phyloP scores from a whole-genome alignment of 2,329 filamentous ascomycete genomes.

The Talaromyces funiculosus region DNA sequence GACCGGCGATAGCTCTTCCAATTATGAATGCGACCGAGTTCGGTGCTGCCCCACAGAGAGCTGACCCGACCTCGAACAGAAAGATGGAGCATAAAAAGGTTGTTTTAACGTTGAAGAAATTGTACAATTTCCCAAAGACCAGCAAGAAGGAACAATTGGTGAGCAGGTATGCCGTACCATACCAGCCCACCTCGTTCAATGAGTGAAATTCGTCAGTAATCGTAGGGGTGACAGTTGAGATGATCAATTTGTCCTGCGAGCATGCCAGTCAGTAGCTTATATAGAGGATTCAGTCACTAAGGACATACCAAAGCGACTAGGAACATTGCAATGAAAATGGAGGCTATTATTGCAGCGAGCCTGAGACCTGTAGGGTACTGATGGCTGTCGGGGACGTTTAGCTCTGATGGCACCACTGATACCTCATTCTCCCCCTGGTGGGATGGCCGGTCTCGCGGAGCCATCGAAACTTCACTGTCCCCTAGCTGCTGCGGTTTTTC shows the following conservation, averaged over 20 bases:
- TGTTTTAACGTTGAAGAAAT: constrained; percentile 1
- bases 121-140: constrained; percentile 40
- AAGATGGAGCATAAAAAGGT: constrained; percentile 35
- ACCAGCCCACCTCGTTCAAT: constrained; percentile 8
- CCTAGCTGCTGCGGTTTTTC: too few relatives aligned
- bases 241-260: constrained; percentile 8
- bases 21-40: constrained; percentile 26
- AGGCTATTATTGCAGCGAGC: background rate
- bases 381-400: too few relatives aligned
- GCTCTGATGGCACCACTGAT: too few relatives aligned
- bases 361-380: constrained; percentile 3
- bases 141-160: constrained; percentile 31
- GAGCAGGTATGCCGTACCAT: constrained; percentile 36
- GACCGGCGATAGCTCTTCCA: constrained; percentile 28
- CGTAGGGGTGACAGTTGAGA: constrained; percentile 3
- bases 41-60: constrained; percentile 36
- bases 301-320: constrained; percentile 1
- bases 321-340: constrained; percentile 8
- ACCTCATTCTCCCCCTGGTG: background rate
- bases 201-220: constrained; percentile 11
- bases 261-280: background rate
- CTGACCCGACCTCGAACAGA: constrained; percentile 41
- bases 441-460: background rate
- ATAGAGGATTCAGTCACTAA: background rate
- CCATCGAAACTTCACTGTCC: too few relatives aligned